Conservation (phyloP, 805 yeast species). For the Kazachstania psychrophila region DNA sequence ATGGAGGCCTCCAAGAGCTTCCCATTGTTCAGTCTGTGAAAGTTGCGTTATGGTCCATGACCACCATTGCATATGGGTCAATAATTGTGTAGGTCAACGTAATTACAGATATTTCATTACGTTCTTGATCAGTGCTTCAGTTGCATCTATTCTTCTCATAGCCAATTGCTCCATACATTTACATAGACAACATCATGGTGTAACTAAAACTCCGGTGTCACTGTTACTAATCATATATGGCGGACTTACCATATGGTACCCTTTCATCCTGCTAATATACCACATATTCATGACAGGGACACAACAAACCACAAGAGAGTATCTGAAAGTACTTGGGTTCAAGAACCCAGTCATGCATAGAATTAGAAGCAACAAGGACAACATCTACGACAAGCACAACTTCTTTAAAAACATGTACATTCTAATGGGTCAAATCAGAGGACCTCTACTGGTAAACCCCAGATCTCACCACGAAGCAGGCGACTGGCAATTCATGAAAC, state of each 20-base stretch:
- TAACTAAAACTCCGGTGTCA: conserved; percentile 31
- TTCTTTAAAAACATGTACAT: conserved; percentile 26
- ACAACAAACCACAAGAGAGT: conserved; percentile 68
- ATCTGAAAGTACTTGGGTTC: conserved; percentile 39
- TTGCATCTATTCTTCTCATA: conserved; percentile 26
- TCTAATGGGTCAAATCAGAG: conserved; percentile 34
- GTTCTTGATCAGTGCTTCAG: conserved; percentile 36
- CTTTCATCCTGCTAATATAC: conserved; percentile 41
- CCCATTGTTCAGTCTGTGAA: conserved; percentile 66
- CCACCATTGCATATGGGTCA: conserved; percentile 62
- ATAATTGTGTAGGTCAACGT: conserved; percentile 68
- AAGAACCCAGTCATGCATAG: conserved; percentile 26
- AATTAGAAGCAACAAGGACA: conserved; percentile 18
- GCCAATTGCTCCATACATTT: conserved; percentile 18
- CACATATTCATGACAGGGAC: conserved; percentile 48
- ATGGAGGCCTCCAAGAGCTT: conserved; percentile 71
- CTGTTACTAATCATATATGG: conserved; percentile 47
- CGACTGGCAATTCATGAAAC: conserved; percentile 33
- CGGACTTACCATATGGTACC: conserved; percentile 42
- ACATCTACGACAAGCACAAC: conserved; percentile 33
- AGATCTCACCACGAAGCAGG: conserved; percentile 26
- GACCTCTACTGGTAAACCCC: conserved; percentile 28
- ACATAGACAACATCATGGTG: conserved; percentile 6
- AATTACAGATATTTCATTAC: conserved; percentile 55
- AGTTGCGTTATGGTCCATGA: conserved; percentile 56